Conservation (phyloP, 129 eudicot genomes). For the Centella asiatica region DNA sequence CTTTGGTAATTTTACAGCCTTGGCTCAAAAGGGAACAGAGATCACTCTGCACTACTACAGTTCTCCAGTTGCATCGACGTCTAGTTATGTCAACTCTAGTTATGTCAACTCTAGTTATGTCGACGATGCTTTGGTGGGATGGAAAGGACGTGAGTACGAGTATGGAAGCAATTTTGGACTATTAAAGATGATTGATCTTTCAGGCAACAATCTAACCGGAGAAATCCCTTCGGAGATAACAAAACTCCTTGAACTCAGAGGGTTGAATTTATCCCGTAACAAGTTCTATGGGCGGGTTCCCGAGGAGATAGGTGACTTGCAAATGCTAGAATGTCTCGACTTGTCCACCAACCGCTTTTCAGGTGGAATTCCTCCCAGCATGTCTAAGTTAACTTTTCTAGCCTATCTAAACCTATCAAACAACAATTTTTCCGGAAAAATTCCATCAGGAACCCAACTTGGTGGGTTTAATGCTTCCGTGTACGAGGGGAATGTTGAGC, state of each 20-base stretch:
- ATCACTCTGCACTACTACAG: not conserved
- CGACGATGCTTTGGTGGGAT: conserved; percentile 10
- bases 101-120: not conserved
- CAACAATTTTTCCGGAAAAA: conserved; percentile 14
- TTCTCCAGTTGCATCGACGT: not conserved
- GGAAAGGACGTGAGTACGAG: conserved; percentile 24
- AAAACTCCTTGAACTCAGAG: conserved; percentile 14
- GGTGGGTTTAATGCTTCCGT: conserved; percentile 19
- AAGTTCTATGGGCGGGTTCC: conserved; percentile 47
- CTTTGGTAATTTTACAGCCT: conserved; percentile 12
- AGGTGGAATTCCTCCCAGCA: too few relatives aligned
- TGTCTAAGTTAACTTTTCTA: not conserved
- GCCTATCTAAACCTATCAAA: not conserved
- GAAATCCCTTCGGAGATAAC: conserved; percentile 21
- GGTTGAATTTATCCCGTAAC: conserved; percentile 36
- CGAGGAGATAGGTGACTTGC: conserved; percentile 19
- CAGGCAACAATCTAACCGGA: conserved; percentile 27
- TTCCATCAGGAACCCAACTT: conserved; percentile 29
- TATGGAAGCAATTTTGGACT: conserved; percentile 13
- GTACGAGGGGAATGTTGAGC: conserved; percentile 13
- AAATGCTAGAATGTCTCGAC: conserved; percentile 31
- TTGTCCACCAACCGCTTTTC: conserved; percentile 11
- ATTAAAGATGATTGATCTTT: conserved; percentile 27
- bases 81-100: not conserved
- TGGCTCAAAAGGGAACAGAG: conserved; percentile 11